These are phyloP conservation scores for Sporothrix globosa DNA, from an alignment of 2,329 filamentous ascomycete species.

Conservation along the genomic window DNA sequence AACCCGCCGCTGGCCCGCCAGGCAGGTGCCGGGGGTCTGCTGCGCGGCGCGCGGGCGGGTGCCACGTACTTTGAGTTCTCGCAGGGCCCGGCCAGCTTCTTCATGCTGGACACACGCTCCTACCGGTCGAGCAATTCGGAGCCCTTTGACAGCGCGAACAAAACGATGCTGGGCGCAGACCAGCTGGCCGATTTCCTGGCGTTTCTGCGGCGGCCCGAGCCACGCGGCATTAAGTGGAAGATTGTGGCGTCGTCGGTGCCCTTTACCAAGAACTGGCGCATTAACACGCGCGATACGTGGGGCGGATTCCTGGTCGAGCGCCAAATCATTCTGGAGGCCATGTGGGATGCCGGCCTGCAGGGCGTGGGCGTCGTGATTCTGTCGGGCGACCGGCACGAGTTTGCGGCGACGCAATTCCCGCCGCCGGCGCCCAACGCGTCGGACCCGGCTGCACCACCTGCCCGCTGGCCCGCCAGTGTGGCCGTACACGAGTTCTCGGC, in stretches of 20 bases:
- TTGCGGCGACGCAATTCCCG: constrained; percentile 81
- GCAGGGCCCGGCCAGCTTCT: constrained; percentile 90
- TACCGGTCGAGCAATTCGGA: constrained; percentile 73
- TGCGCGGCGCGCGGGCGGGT: constrained; percentile 42
- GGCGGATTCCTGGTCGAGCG: constrained; percentile 86
- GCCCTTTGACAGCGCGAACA: constrained; percentile 64
- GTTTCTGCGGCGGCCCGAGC: constrained; percentile 74
- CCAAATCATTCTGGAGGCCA: constrained; percentile 77
- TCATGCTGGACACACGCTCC: constrained; percentile 88
- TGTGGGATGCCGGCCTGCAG: constrained; percentile 79
- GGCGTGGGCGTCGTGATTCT: constrained; percentile 80
- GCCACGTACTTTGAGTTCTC: constrained; percentile 88
- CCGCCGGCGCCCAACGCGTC: constrained; percentile 54
- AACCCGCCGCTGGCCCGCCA: constrained; percentile 75
- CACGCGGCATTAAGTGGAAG: constrained; percentile 85
- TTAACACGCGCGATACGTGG: constrained; percentile 90
- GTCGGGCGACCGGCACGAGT: constrained; percentile 94
- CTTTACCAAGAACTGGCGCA: constrained; percentile 96
- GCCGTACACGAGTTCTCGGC: constrained; percentile 89
- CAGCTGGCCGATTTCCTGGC: constrained; percentile 79
- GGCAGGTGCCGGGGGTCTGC: constrained; percentile 43
- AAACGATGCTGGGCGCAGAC: constrained; percentile 82
- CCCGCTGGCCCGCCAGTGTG: constrained; percentile 64
- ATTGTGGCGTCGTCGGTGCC: constrained; percentile 87
- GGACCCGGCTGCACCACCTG: constrained; percentile 37